phyloP scores from a whole-genome alignment of 1,284 basidiomycete genomes.

The Sporisorium sorghi region DNA sequence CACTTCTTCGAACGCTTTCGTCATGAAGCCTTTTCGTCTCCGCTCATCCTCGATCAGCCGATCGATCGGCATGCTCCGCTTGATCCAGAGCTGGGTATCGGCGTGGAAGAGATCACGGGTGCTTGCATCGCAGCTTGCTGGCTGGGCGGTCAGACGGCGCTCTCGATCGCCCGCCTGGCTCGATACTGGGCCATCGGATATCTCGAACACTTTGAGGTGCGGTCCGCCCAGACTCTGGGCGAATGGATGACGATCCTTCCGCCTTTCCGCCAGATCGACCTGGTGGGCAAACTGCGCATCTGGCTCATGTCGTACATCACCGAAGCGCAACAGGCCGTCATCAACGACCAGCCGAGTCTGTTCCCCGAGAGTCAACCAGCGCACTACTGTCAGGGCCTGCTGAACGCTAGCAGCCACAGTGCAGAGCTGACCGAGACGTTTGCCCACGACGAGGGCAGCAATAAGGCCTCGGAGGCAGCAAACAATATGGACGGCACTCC shows the following conservation, averaged over 20 bases:
- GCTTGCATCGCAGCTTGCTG: conserved; percentile 60
- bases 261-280: conserved; percentile 61
- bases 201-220: conserved; percentile 59
- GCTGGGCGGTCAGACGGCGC: conserved; percentile 53
- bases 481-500: conserved; percentile 21
- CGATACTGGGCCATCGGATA: conserved; percentile 61
- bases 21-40: conserved; percentile 51
- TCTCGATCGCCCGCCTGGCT: conserved; percentile 43
- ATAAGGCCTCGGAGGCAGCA: conserved; percentile 3
- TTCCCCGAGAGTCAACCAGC: conserved; percentile 47
- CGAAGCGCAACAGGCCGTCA: conserved; percentile 60
- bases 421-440: conserved; percentile 22
- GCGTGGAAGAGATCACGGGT: conserved; percentile 65
- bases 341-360: conserved; percentile 51
- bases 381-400: conserved; percentile 55
- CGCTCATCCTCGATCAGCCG: conserved; percentile 45
- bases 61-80: conserved; percentile 44
- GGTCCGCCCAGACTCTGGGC: conserved; percentile 54
- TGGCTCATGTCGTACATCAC: conserved; percentile 63
- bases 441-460: conserved; percentile 1
- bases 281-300: conserved; percentile 57
- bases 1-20: conserved; percentile 45
- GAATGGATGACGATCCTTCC: conserved; percentile 61
- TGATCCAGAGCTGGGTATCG: conserved; percentile 63
- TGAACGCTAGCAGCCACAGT: conserved; percentile 44